phyloP scores from a whole-genome alignment of 768 basidiomycete genomes.

The Termitomyces sp. region DNA sequence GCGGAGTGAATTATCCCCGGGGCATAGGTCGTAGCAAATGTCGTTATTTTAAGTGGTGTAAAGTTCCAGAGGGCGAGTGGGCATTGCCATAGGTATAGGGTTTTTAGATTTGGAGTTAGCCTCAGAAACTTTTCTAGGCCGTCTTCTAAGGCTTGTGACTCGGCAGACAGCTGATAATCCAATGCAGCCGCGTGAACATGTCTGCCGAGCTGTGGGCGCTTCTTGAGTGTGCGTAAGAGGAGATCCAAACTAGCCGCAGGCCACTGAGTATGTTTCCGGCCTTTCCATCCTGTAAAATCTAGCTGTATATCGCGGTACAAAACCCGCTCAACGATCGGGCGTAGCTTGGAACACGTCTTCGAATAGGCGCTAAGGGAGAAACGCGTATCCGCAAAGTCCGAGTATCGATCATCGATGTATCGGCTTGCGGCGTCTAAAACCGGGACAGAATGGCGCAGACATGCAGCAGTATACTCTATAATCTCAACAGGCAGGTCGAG shows the following conservation, averaged over 20 bases:
- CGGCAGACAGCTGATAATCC: constrained; percentile 21
- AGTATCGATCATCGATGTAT: constrained; percentile 22
- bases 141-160: constrained; percentile 16
- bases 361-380: constrained; percentile 20
- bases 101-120: constrained; percentile 18
- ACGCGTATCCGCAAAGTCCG: constrained; percentile 21
- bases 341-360: constrained; percentile 16
- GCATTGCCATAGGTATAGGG: constrained; percentile 22
- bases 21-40: constrained; percentile 23
- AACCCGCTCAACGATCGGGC: constrained; percentile 19
- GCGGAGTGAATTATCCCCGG: constrained; percentile 21
- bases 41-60: constrained; percentile 13
- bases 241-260: constrained; percentile 22
- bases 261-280: constrained; percentile 22
- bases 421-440: constrained; percentile 18
- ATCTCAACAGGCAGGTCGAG: constrained; percentile 25
- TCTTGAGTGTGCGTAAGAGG: constrained; percentile 20
- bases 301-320: constrained; percentile 24
- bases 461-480: constrained; percentile 21
- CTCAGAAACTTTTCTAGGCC: constrained; percentile 19
- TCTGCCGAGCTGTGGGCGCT: constrained; percentile 19
- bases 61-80: constrained; percentile 23
- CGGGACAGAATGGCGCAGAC: constrained; percentile 14
- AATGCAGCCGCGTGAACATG: constrained; percentile 18
- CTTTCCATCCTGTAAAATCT: constrained; percentile 26